phyloP scores from a whole-genome alignment of 768 basidiomycete genomes.

The Kwoniella europaea region DNA sequence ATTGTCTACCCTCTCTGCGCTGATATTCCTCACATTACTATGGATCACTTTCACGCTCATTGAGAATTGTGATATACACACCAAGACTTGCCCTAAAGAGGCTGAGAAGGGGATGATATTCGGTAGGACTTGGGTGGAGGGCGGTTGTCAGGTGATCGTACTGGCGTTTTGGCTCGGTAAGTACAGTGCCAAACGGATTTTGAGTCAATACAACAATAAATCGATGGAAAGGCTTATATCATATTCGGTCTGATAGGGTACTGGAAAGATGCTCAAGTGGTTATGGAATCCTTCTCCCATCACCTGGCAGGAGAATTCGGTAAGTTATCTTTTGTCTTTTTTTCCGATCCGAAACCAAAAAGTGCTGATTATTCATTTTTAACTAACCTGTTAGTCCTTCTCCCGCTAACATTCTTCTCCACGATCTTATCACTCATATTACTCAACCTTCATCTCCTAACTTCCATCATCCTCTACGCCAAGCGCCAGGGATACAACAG shows the following conservation, averaged over 20 bases:
- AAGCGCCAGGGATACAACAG: slow-evolving; percentile 1
- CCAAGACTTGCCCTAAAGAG: background rate
- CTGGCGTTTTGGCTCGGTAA: slow-evolving; percentile 28
- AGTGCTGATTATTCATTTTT: background rate
- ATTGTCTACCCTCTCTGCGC: slow-evolving; percentile 26
- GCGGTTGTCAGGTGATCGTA: slow-evolving; percentile 4
- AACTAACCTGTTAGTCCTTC: slow-evolving; percentile 4
- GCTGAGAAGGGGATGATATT: slow-evolving; percentile 20
- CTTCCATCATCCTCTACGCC: slow-evolving; percentile 9
- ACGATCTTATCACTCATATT: background rate
- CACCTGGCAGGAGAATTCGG: slow-evolving; percentile 8
- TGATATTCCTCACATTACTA: slow-evolving; percentile 38
- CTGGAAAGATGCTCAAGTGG: slow-evolving; percentile 10
- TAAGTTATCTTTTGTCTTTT: background rate
- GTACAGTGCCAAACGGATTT: background rate
- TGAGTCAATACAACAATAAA: background rate
- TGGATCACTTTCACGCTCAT: slow-evolving; percentile 39
- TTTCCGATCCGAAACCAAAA: background rate
- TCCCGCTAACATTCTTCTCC: slow-evolving; percentile 15
- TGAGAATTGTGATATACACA: slow-evolving; percentile 28
- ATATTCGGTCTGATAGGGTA: background rate
- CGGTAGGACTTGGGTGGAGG: slow-evolving; percentile 19
- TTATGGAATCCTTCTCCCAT: slow-evolving; percentile 13
- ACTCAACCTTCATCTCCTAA: slow-evolving; percentile 14
- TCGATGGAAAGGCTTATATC: background rate